Base-by-base conservation (phyloP, 148 eudicot species). In the Chenopodium quinoa region DNA sequence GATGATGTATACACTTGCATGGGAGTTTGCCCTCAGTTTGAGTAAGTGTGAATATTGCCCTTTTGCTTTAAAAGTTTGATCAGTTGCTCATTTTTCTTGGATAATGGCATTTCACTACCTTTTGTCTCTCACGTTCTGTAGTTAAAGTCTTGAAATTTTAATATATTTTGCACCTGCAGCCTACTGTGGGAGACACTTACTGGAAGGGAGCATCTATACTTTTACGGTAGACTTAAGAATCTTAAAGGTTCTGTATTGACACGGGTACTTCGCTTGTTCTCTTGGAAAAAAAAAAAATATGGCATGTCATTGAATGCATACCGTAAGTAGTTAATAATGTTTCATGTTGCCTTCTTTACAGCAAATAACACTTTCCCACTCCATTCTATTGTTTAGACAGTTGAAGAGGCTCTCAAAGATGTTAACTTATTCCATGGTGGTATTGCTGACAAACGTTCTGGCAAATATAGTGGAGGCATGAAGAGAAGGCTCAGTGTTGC, bases 1-100 rank as follows among this genome's bases (percentile, higher is more conserved):
- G 89, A 91, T 79, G 89, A 84, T 50, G 89, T 94, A 65, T 92
- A 94, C 81, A 82, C 92, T 64, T 90, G 85, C 84, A 94, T 94
- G 94, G 98, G 98, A 69, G 98, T 94, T 52, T 94, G 97, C 79
- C 98, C 98, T 32, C 98, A 94, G 83, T 90, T 91, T 76, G 93
- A 94, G 98, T 94, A 89, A 86, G 98, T 76, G 2, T 4, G 5
- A 58, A 20, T 58, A 19, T 58, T 58, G 63, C 44, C 22, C 32
- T 40, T 34, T 65, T n/a, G 47, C 19, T 34, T 16, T 12, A 23
- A 50, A 34, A 3, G n/a, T 12, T 14, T 22, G 22, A 16, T 32
- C 47, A 34, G 9, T 34, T 69, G 46, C 16, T 72, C 54, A 40
- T 22, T 44, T 72, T 29, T 40, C 27, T 25, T 46, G 25, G 46